Percentiles rank a stretch among this genome's conserved stretches.
Evolutionary conservation across 1,139 yeast species (phyloP).

Genomic region (Saccharomyces hybrid): DNA sequence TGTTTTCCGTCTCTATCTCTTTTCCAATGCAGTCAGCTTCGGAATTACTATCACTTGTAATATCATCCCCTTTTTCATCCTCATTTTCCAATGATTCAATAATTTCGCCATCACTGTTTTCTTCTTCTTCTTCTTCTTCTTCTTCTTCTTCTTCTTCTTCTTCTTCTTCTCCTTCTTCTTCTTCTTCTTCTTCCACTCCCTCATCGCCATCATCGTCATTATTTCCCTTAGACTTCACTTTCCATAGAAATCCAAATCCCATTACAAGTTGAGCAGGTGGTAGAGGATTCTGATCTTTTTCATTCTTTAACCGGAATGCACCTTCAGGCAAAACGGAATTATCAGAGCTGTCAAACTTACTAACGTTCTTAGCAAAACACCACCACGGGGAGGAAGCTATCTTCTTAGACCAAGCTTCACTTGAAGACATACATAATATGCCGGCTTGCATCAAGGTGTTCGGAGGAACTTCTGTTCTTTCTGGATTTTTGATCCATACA

Average conservation of each 20-base stretch:
- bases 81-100: background rate
- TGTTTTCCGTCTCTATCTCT: background rate
- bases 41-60: background rate
- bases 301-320: slow-evolving; percentile 47
- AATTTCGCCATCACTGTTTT: slow-evolving; percentile 1
- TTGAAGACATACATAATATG: slow-evolving; percentile 67
- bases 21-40: background rate
- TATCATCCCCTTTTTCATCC: slow-evolving; percentile 3
- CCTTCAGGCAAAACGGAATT: slow-evolving; percentile 61
- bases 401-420: slow-evolving; percentile 86
- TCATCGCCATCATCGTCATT: slow-evolving; percentile 14
- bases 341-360: slow-evolving; percentile 55
- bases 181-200: slow-evolving; percentile 10
- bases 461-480: slow-evolving; percentile 51
- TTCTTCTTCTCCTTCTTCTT: slow-evolving; percentile 10
- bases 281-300: slow-evolving; percentile 48
- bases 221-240: slow-evolving; percentile 35
- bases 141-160: slow-evolving; percentile 12
- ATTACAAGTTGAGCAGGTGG: slow-evolving; percentile 81
- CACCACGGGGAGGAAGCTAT: slow-evolving; percentile 80
- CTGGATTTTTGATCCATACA: slow-evolving; percentile 74
- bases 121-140: slow-evolving; percentile 9
- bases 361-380: slow-evolving; percentile 55
- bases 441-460: slow-evolving; percentile 88
- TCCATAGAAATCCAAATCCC: slow-evolving; percentile 83